Base-by-base conservation (phyloP, 2,329 filamentous ascomycete genomes). In the Hirsutella rhossiliensis region DNA sequence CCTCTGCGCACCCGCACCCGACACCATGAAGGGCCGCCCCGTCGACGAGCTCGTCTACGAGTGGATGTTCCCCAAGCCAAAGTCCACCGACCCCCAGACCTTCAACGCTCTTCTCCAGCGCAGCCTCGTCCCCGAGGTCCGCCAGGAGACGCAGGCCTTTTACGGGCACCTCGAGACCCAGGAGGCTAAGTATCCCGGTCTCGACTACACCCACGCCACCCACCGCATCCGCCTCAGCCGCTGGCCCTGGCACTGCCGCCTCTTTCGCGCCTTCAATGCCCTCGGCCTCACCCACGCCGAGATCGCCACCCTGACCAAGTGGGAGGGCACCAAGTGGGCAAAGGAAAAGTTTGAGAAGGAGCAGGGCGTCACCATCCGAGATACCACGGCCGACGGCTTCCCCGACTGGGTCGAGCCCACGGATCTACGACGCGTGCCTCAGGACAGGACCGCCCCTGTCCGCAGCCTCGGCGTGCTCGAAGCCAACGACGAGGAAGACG, bases 301-400 rank as follows among this genome's bases (percentile, higher is more conserved):
- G 59, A 86, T 90, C 52, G 71, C 77, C 43, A 69, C 71, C 41
- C 68, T 89, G 57, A 88, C 84, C 46, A 82, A 84, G 56, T 90
- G 84, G 84, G 84, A 89, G 65, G 84, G 84, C 45, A 89, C 84
- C 11, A 79, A 81, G 48, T 89, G 84, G 84, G 85, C 85, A 48
- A 82, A 87, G 57, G 82, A 88, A 57, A 76, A 84, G 44, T 90
- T 80, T 57, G 84, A 90, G 67, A 73, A 74, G 45, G 84, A 89
- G 56, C 82, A 87, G 55, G 79, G 79, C 30, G 72, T 84, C 46
- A 65, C 64, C 28, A 87, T 90, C 49, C 63, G 67, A 40, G 85
- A 90, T 56, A 87, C 84, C 6, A 81, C 83, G 1, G 76, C 75
- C 42, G 80, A 85, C 53, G 80, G 75, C 20, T 80, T 89, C 45